phyloP scores from a whole-genome alignment of 768 basidiomycete genomes.

The Strobilomyces dryophilus region DNA sequence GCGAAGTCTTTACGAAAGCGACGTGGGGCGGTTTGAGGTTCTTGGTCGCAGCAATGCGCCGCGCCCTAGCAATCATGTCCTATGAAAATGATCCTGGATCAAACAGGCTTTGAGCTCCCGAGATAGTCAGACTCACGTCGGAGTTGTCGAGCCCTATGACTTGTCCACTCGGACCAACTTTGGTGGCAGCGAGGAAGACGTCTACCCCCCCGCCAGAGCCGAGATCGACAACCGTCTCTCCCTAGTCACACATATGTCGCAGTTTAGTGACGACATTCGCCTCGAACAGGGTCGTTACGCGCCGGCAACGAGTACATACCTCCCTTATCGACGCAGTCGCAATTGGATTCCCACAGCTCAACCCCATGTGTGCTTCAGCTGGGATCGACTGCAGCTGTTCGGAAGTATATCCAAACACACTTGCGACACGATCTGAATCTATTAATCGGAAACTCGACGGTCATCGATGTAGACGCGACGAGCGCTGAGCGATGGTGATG shows the following conservation, averaged over 20 bases:
- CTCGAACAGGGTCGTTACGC: background rate
- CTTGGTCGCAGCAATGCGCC: constrained; percentile 39
- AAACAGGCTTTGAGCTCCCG: background rate
- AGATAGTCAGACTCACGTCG: constrained; percentile 27
- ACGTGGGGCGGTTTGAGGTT: constrained; percentile 45
- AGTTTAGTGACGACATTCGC: background rate
- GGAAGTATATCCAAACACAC: constrained; percentile 44
- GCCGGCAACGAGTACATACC: constrained; percentile 22
- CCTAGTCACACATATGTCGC: constrained; percentile 30
- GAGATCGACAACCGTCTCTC: constrained; percentile 53
- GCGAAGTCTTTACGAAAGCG: constrained; percentile 41
- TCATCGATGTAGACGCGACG: background rate
- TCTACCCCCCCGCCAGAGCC: constrained; percentile 57
- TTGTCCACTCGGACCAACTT: constrained; percentile 46
- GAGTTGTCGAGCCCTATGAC: constrained; percentile 56
- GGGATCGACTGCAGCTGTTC: constrained; percentile 43
- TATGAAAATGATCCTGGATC: constrained; percentile 14
- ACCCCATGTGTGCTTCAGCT: constrained; percentile 42
- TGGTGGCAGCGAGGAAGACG: constrained; percentile 48
- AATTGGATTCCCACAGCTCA: constrained; percentile 54
- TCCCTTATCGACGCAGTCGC: constrained; percentile 42
- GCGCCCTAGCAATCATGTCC: constrained; percentile 51
- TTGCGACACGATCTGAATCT: constrained; percentile 18
- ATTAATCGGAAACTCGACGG: background rate
- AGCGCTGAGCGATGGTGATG: background rate